Evolutionary conservation across 2,329 filamentous ascomycete species (phyloP).

Genomic region (Colletotrichum sp.): DNA sequence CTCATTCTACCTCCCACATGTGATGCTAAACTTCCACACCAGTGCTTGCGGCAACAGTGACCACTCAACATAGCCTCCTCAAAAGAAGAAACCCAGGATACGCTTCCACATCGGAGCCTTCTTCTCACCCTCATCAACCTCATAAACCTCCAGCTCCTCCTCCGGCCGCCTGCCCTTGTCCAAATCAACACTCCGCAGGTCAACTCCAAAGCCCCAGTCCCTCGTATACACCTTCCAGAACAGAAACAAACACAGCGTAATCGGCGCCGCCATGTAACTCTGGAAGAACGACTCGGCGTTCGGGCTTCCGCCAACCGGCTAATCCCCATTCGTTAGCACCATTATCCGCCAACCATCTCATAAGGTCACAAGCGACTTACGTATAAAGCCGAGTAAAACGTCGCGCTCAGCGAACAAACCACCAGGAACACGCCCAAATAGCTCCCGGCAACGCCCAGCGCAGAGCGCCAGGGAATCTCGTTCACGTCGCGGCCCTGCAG

Average conservation of each 20-base stretch:
- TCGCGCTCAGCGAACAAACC: constrained; percentile 73
- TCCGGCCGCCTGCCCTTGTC: not conserved
- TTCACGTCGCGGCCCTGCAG: constrained; percentile 68
- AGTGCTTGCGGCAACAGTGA: not conserved
- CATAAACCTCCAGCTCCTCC: not conserved
- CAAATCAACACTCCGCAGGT: not conserved
- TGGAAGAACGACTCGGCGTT: constrained; percentile 73
- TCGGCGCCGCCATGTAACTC: constrained; percentile 71
- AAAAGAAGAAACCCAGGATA: not conserved
- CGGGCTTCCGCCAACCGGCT: constrained; percentile 40
- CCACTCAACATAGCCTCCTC: not conserved
- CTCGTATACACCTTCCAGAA: not conserved
- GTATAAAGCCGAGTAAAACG: constrained; percentile 63
- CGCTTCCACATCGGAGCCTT: not conserved
- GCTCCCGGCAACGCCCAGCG: constrained; percentile 78
- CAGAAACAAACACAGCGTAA: constrained; percentile 38
- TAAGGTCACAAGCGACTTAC: constrained; percentile 70
- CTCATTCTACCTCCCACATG: not conserved
- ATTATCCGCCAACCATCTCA: constrained; percentile 58
- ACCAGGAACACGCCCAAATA: constrained; percentile 82
- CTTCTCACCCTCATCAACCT: not conserved
- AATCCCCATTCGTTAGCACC: constrained; percentile 35
- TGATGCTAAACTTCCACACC: not conserved
- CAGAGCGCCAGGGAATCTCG: constrained; percentile 81
- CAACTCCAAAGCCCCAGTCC: not conserved